Conservation (phyloP, 345 rosid species). For the Hibiscus mutabilis region DNA sequence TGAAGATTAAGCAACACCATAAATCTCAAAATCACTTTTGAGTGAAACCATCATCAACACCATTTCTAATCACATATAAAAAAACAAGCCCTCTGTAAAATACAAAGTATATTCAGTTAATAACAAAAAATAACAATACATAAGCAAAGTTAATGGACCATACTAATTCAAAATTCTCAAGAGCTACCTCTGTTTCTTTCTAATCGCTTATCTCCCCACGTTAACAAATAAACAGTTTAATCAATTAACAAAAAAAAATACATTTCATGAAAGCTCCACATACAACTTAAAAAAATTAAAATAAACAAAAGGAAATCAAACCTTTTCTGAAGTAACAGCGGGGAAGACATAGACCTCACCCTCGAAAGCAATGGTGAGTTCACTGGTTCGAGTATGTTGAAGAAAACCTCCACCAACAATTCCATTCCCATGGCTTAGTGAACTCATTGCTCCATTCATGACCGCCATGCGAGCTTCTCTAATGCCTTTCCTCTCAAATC, state of each 20-base stretch:
- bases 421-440: slow-evolving; percentile 3
- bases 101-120: background rate
- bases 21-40: background rate
- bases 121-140: background rate
- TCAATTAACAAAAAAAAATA: background rate
- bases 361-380: slow-evolving; percentile 40
- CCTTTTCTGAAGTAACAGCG: slow-evolving; percentile 35
- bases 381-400: slow-evolving; percentile 28
- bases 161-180: background rate
- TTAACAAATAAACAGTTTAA: no score
- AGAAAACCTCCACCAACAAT: background rate
- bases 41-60: background rate
- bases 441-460: slow-evolving; percentile 13
- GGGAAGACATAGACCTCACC: slow-evolving; percentile 50
- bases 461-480: background rate
- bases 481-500: background rate
- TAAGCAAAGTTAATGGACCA: background rate
- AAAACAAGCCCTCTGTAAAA: background rate
- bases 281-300: background rate
- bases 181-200: no score
- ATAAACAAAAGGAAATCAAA: background rate
- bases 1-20: no score
- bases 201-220: no score
- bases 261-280: background rate
- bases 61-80: background rate